A percentile compares a stretch with the other conserved stretches of the same genome.
These are phyloP conservation scores for Blastobotrys buckinghamii DNA, from an alignment of 1,139 yeast genomes.

Conservation along the genomic window DNA sequence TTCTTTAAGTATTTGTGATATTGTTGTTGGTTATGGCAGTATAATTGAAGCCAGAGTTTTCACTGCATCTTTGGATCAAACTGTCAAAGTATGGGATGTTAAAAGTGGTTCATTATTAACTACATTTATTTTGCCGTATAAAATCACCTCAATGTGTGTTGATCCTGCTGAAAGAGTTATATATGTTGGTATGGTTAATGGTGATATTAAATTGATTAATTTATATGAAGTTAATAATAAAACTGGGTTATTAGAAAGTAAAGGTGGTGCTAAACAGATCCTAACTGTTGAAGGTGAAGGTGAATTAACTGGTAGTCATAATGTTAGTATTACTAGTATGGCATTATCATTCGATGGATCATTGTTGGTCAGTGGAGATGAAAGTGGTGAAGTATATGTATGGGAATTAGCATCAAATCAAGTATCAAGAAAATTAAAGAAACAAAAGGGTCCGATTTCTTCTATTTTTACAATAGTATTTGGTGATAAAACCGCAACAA, in stretches of 20 bases:
- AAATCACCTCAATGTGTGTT: constrained; percentile 54
- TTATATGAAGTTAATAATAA: constrained; percentile 46
- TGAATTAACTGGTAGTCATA: constrained; percentile 23
- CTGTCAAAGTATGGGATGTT: constrained; percentile 49
- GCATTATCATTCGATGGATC: constrained; percentile 73
- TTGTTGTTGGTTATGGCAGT: constrained; percentile 47
- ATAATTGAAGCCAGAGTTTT: constrained; percentile 58
- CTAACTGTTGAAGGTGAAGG: constrained; percentile 27
- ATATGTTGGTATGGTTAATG: constrained; percentile 65
- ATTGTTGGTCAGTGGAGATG: constrained; percentile 66
- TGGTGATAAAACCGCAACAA: constrained; percentile 1
- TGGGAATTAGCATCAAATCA: constrained; percentile 77
- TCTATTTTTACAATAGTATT: constrained; percentile 10
- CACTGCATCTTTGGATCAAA: constrained; percentile 69
- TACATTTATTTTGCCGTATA: constrained; percentile 61
- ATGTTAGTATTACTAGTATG: constrained; percentile 44
- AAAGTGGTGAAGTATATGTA: constrained; percentile 57
- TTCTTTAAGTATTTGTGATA: constrained; percentile 65
- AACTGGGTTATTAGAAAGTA: constrained; percentile 45
- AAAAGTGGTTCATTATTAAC: constrained; percentile 43
- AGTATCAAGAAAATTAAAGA: constrained; percentile 58
- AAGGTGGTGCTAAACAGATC: constrained; percentile 51
- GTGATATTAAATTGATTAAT: constrained; percentile 53
- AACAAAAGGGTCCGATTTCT: constrained; percentile 34
- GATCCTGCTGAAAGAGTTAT: constrained; percentile 80